Evolutionary conservation across 352 stramenopile genomes (phyloP).

Genomic region (Phytophthora palmivora): DNA sequence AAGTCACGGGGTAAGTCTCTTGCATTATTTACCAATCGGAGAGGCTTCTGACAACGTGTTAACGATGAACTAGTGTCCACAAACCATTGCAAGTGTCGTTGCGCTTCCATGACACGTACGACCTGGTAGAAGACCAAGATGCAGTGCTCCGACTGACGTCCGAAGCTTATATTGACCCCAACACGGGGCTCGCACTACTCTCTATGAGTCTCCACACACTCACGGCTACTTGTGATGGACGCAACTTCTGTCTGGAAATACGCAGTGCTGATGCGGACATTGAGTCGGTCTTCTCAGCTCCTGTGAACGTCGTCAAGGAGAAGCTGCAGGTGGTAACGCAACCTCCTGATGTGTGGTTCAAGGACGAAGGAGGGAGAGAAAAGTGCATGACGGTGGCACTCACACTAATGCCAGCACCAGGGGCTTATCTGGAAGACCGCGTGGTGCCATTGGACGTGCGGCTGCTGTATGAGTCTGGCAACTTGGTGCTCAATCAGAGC

Average conservation of each 20-base stretch:
- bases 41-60: slow-evolving; percentile 9
- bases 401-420: slow-evolving; percentile 76
- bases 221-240: slow-evolving; percentile 63
- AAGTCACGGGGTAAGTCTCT: slow-evolving; percentile 56
- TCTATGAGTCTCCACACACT: slow-evolving; percentile 57
- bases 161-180: slow-evolving; percentile 38
- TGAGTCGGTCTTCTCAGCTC: slow-evolving; percentile 70
- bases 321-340: slow-evolving; percentile 82
- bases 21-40: neutral
- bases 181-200: slow-evolving; percentile 53
- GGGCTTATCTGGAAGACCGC: slow-evolving; percentile 74
- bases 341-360: slow-evolving; percentile 95
- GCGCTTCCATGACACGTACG: slow-evolving; percentile 81
- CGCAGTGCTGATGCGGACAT: slow-evolving; percentile 53
- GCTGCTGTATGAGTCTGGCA: slow-evolving; percentile 88
- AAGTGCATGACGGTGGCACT: slow-evolving; percentile 94
- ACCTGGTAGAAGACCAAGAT: slow-evolving; percentile 70
- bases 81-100: slow-evolving; percentile 63
- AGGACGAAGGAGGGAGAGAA: slow-evolving; percentile 95
- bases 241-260: slow-evolving; percentile 77
- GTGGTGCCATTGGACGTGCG: slow-evolving; percentile 75
- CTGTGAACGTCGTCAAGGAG: slow-evolving; percentile 78
- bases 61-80: slow-evolving; percentile 31
- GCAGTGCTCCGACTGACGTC: slow-evolving; percentile 40
- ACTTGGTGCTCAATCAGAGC: slow-evolving; percentile 89